phyloP scores from a whole-genome alignment of 208 protist genomes.

The Histomonas meleagridis region DNA sequence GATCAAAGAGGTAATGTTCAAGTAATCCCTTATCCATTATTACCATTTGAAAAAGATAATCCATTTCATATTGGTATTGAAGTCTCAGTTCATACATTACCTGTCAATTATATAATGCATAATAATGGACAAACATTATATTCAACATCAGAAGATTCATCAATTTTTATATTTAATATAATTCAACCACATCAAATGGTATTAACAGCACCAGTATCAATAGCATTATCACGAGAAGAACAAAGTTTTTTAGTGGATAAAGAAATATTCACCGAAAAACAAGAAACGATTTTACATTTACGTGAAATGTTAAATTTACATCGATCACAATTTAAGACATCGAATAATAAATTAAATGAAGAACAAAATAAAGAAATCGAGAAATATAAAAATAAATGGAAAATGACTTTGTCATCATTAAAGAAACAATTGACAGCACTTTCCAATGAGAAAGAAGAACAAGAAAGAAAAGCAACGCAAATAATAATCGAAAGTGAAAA shows the following conservation, averaged over 20 bases:
- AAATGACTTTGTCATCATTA: not conserved
- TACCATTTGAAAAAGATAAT: not conserved
- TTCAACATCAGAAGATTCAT: not conserved
- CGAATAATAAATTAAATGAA: not conserved
- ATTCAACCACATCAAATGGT: slow-evolving; percentile 27
- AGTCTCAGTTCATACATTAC: not conserved
- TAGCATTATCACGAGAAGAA: not conserved
- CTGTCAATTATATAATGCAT: not conserved
- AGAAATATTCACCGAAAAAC: not conserved
- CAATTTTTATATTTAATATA: slow-evolving; percentile 24
- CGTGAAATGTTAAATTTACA: slow-evolving; percentile 20
- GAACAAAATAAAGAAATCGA: not conserved
- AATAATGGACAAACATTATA: not conserved
- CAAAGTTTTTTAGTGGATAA: not conserved
- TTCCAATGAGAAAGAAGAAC: not conserved
- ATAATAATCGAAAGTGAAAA: not conserved
- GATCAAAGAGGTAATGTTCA: not conserved
- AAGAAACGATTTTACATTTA: not conserved
- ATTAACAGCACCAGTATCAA: not conserved
- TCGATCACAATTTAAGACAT: not conserved
- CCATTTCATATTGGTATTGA: slow-evolving; percentile 22
- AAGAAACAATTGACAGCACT: not conserved
- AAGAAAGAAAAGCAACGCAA: slow-evolving; percentile 13
- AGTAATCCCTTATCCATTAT: slow-evolving; percentile 10
- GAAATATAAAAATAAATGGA: not conserved